Base-by-base conservation (phyloP, 2,329 filamentous ascomycete species). In the Aspergillus proliferans region DNA sequence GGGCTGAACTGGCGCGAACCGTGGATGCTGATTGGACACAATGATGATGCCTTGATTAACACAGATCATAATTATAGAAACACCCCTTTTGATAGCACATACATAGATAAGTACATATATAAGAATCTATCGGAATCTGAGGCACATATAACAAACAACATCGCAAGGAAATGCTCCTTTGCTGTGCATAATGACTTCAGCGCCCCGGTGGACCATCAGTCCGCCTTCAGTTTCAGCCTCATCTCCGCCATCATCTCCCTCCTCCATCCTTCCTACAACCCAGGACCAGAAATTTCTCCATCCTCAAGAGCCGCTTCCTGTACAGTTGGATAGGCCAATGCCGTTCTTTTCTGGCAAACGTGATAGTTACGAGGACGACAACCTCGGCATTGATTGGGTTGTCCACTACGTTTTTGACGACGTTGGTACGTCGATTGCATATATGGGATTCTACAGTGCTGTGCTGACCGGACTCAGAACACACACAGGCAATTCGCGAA, bases 301-400 rank as follows among this genome's bases (percentile, higher is more conserved):
- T 15, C 42, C 18, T 40, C 22, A 21, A 43, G 24, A 18, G 6
- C 7, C 15, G 14, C 6, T 40, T 12, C 26, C 26, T 4, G 26
- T 4, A 10, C 26, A 30, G 26, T 12, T 12, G 9, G 26, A 30
- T 1, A 39, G n/a, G 19, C 19, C 33, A 21, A 67, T 67, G 64
- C 58, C 56, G 55, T 57, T 64, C 51, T 53, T 63, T 43, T 53
- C 59, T 7, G 47, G 46, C 45, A 52, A 53, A 15, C 33, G 49
- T n/a, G 53, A 57, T 8, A 47, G 53, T 15, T 50, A 56, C 15
- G 60, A 67, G 33, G 64, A 75, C 54, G 74, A 74, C 45, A 85
- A 85, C 60, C 76, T 84, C 61, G 79, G 87, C 47, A 88, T 95
- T 52, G 91, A 96, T 75, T 96, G 89, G 76, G 89, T 95, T 49